Conservation (phyloP, 1,284 basidiomycete species). For the Macrocystidia cucumis region DNA sequence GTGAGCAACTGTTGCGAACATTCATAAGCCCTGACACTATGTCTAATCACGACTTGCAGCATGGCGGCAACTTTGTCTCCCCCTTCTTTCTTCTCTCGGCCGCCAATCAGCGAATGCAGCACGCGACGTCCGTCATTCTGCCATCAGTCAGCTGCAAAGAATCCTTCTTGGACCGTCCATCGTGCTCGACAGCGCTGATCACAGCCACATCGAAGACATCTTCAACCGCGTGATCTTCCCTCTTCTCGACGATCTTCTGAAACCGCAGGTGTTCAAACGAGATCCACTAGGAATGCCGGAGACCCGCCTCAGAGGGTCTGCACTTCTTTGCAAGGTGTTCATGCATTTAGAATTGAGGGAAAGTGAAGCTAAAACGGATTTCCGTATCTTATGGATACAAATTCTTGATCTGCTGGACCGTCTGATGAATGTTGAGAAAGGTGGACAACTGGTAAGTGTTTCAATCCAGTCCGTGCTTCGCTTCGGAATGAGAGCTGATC, state of each 20-base stretch:
- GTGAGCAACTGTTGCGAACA: conserved; percentile 27
- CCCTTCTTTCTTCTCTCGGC: conserved; percentile 71
- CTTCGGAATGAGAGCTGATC: conserved; percentile 8
- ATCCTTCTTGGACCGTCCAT: conserved; percentile 79
- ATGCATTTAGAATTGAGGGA: conserved; percentile 87
- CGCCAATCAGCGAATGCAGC: conserved; percentile 84
- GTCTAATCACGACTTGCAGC: conserved; percentile 32
- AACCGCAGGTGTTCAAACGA: conserved; percentile 72
- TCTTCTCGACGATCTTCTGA: conserved; percentile 86
- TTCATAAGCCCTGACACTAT: conserved; percentile 7
- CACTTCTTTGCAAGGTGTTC: conserved; percentile 90
- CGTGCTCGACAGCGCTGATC: conserved; percentile 45
- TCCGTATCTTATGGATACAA: conserved; percentile 81
- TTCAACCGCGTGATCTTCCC: conserved; percentile 93
- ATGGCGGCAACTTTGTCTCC: conserved; percentile 80
- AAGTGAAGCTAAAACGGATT: conserved; percentile 54
- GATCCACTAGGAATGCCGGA: conserved; percentile 88
- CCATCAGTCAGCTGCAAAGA: conserved; percentile 84
- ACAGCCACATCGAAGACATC: conserved; percentile 68
- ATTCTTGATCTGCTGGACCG: conserved; percentile 90
- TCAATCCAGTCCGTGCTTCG: background rate
- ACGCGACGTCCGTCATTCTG: conserved; percentile 79
- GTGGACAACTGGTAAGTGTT: conserved; percentile 76
- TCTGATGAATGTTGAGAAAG: conserved; percentile 79
- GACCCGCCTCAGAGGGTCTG: conserved; percentile 81